Evolutionary conservation across 345 rosid genomes (phyloP).

Genomic region (Eucalyptus erythrocorys): DNA sequence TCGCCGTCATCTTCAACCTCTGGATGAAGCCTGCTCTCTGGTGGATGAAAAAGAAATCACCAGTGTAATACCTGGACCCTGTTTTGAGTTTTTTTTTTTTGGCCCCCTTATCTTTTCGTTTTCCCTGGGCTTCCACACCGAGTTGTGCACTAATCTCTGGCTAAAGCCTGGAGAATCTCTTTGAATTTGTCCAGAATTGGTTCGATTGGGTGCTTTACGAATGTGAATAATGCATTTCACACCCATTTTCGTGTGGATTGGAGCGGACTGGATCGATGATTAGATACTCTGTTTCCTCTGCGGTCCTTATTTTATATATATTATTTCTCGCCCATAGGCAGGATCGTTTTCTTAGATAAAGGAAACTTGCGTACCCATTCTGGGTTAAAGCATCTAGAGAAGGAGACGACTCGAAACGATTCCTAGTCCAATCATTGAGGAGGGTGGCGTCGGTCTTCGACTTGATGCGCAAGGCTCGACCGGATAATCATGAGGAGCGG

Average conservation of each 20-base stretch:
- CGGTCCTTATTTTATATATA: not conserved
- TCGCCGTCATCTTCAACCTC: not conserved
- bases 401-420: not conserved
- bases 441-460: not conserved
- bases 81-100: not conserved
- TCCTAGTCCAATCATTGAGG: not conserved
- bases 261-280: not conserved
- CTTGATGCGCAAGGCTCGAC: not conserved
- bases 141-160: not conserved
- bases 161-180: not conserved
- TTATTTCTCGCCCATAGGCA: not conserved
- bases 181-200: not conserved
- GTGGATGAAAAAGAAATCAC: not conserved
- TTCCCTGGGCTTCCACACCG: not conserved
- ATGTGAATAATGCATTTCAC: not conserved
- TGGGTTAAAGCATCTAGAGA: not conserved
- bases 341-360: not conserved
- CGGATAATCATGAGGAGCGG: not conserved
- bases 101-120: not conserved
- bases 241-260: not conserved
- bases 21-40: not conserved
- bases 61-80: not conserved
- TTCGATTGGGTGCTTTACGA: not conserved
- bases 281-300: not conserved
- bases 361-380: not conserved